A percentile compares a stretch with the other conserved stretches of the same genome.
phyloP scores from a whole-genome alignment of 768 basidiomycete genomes.

The Tephrocybe sp. region DNA sequence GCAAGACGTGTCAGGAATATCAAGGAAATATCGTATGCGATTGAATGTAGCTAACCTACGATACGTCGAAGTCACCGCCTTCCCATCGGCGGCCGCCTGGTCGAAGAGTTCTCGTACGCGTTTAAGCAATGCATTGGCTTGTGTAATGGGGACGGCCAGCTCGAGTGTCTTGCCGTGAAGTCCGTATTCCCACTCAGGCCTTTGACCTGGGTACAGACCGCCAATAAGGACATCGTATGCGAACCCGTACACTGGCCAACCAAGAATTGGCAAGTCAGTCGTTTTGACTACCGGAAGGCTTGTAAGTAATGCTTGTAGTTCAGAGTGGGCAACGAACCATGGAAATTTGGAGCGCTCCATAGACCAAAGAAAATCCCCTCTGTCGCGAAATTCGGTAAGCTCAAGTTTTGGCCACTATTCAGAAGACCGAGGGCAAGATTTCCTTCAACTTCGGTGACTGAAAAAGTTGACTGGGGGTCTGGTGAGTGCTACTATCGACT shows the following conservation, averaged over 20 bases:
- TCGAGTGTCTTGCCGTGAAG: constrained; percentile 34
- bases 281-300: constrained; percentile 22
- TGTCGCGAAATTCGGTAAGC: constrained; percentile 29
- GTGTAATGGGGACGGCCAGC: constrained; percentile 31
- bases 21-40: neutral
- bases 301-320: neutral
- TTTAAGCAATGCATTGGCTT: constrained; percentile 28
- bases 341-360: constrained; percentile 34
- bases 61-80: constrained; percentile 35
- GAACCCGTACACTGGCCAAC: constrained; percentile 34
- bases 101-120: constrained; percentile 33
- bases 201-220: constrained; percentile 29
- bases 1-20: constrained; percentile 1
- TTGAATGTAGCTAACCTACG: constrained; percentile 22
- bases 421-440: constrained; percentile 26
- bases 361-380: constrained; percentile 30
- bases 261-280: constrained; percentile 26
- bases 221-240: constrained; percentile 38
- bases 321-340: constrained; percentile 17
- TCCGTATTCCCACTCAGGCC: constrained; percentile 34
- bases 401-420: constrained; percentile 31
- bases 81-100: constrained; percentile 29
- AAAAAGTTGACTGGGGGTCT: constrained; percentile 30
- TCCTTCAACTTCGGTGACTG: constrained; percentile 29
- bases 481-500: neutral